Percentiles rank a stretch among this genome's conserved stretches.
These are phyloP conservation scores for Stipa capillata DNA, from an alignment of 176 grass and related monocot species.

Conservation along the genomic window DNA sequence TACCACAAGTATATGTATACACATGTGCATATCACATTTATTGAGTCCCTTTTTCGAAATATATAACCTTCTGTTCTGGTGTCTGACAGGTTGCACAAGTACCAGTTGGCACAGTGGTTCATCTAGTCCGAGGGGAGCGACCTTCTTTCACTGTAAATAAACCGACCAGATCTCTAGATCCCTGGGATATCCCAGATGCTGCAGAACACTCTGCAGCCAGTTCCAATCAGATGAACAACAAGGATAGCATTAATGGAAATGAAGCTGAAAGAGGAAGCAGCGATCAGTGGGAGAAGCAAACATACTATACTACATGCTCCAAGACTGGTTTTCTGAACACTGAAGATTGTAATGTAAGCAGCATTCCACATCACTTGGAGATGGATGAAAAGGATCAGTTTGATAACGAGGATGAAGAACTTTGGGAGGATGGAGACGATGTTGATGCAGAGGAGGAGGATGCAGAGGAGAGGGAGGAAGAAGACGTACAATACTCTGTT, in stretches of 20 bases:
- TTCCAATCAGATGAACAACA: background rate
- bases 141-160: slow-evolving; percentile 42
- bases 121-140: slow-evolving; percentile 59
- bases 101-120: slow-evolving; percentile 88
- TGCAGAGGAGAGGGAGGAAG: background rate
- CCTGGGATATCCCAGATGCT: slow-evolving; percentile 58
- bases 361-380: background rate
- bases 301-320: background rate
- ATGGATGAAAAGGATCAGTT: slow-evolving; percentile 20
- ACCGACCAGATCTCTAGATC: slow-evolving; percentile 13
- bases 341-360: background rate
- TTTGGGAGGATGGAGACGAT: slow-evolving; percentile 20
- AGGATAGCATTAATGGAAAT: background rate
- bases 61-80: background rate
- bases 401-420: slow-evolving; percentile 18
- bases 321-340: background rate
- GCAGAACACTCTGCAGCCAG: slow-evolving; percentile 1
- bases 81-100: slow-evolving; percentile 55
- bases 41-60: background rate
- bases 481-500: slow-evolving; percentile 52
- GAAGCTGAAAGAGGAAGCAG: background rate
- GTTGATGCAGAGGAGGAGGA: background rate
- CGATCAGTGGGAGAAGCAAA: background rate
- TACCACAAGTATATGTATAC: background rate
- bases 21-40: background rate